A percentile compares a stretch with the other conserved stretches of the same genome.
phyloP scores from a whole-genome alignment of 305 asterid genomes.

The Stenogyne calaminthoides region DNA sequence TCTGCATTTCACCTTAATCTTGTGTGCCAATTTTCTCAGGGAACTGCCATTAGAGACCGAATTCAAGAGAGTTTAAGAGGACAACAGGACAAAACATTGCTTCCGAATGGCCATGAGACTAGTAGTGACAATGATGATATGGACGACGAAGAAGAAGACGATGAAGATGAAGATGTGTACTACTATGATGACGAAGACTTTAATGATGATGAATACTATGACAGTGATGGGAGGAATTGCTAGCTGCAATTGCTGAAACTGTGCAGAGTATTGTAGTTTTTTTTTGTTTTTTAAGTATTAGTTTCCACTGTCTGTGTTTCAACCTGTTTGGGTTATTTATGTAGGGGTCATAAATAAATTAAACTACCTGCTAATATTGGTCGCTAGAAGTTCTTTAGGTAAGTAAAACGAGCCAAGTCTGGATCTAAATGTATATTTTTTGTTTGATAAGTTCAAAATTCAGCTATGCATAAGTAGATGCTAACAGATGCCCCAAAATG shows the following conservation, averaged over 20 bases:
- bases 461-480: no score
- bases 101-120: conserved; percentile 33
- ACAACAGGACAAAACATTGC: conserved; percentile 32
- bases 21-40: conserved; percentile 37
- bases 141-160: background rate
- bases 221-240: conserved; percentile 38
- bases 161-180: conserved; percentile 28
- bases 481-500: no score
- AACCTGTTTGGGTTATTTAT: background rate
- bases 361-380: background rate
- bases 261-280: conserved; percentile 25
- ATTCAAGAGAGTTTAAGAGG: conserved; percentile 52
- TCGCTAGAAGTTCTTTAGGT: background rate
- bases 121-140: conserved; percentile 35
- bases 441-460: no score
- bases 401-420: background rate
- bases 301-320: background rate
- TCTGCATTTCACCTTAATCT: background rate
- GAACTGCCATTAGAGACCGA: conserved; percentile 64
- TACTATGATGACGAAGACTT: conserved; percentile 40
- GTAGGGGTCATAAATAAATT: background rate
- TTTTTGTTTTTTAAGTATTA: background rate
- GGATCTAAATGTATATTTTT: background rate
- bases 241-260: background rate
- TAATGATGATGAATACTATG: conserved; percentile 39